phyloP scores from a whole-genome alignment of 2,329 filamentous ascomycete species.

The Alternaria angustiovoidea region DNA sequence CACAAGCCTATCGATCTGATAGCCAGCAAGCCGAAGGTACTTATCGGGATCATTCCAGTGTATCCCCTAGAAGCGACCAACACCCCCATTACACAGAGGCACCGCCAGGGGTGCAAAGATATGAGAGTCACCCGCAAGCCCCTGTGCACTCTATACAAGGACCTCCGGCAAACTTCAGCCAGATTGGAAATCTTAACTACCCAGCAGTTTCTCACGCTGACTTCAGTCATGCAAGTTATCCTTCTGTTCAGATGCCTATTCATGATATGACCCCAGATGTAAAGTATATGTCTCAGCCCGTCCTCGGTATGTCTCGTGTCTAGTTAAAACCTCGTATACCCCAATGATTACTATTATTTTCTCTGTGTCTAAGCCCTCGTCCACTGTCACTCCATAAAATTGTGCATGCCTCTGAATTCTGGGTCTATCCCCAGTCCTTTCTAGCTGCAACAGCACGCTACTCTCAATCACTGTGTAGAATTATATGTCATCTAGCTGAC shows the following conservation, averaged over 20 bases:
- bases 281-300: slow-evolving; percentile 50
- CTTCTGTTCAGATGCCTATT: slow-evolving; percentile 46
- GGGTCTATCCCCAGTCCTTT: neutral
- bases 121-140: slow-evolving; percentile 35
- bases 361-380: slow-evolving; percentile 21
- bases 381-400: slow-evolving; percentile 8
- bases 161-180: slow-evolving; percentile 31
- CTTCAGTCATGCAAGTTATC: slow-evolving; percentile 41
- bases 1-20: slow-evolving; percentile 30
- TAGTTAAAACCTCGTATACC: slow-evolving; percentile 47
- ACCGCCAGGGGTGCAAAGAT: slow-evolving; percentile 30
- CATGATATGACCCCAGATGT: slow-evolving; percentile 47
- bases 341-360: slow-evolving; percentile 44
- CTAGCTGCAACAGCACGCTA: neutral
- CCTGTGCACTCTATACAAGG: slow-evolving; percentile 26
- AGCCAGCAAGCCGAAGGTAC: slow-evolving; percentile 32
- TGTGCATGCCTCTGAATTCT: slow-evolving; percentile 18
- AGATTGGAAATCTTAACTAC: slow-evolving; percentile 31
- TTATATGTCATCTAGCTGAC: slow-evolving; percentile 28
- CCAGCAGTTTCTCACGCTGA: slow-evolving; percentile 37
- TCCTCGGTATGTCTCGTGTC: slow-evolving; percentile 53
- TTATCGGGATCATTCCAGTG: slow-evolving; percentile 33
- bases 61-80: slow-evolving; percentile 33
- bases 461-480: neutral
- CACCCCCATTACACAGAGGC: slow-evolving; percentile 34